These are phyloP conservation scores for Blepharisma undulans DNA, from an alignment of 169 alveolate genomes.

Conservation along the genomic window DNA sequence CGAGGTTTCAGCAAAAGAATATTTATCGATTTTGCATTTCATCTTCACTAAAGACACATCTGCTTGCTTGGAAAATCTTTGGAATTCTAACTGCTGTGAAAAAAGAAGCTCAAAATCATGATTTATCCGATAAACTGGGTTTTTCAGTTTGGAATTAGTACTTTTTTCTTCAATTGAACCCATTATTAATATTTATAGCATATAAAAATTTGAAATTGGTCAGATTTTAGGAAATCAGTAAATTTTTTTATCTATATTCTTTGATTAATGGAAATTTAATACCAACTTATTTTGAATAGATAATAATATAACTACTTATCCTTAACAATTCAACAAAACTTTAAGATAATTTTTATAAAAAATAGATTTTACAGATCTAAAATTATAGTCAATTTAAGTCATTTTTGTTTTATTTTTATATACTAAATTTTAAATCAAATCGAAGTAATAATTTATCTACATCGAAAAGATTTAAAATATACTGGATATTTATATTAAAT, in stretches of 20 bases:
- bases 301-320: too few relatives aligned
- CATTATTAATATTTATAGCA: background rate
- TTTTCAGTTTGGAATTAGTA: background rate
- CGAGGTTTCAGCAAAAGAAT: background rate
- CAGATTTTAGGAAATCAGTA: background rate
- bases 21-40: background rate
- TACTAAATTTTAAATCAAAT: too few relatives aligned
- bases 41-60: background rate
- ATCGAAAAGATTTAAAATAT: too few relatives aligned
- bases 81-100: slow-evolving; percentile 27
- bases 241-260: slow-evolving; percentile 78
- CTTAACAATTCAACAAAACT: too few relatives aligned
- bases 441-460: too few relatives aligned
- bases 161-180: background rate
- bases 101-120: slow-evolving; percentile 22
- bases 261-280: too few relatives aligned
- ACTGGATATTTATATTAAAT: too few relatives aligned
- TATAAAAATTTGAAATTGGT: background rate
- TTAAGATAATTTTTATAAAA: too few relatives aligned
- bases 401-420: too few relatives aligned
- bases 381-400: too few relatives aligned
- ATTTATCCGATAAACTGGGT: slow-evolving; percentile 10
- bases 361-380: too few relatives aligned
- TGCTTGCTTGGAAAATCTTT: background rate
- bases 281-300: too few relatives aligned